Percentiles rank a stretch among this genome's conserved stretches.
Conservation (phyloP, 352 stramenopile species). For the Halophytophthora polymorphica region DNA sequence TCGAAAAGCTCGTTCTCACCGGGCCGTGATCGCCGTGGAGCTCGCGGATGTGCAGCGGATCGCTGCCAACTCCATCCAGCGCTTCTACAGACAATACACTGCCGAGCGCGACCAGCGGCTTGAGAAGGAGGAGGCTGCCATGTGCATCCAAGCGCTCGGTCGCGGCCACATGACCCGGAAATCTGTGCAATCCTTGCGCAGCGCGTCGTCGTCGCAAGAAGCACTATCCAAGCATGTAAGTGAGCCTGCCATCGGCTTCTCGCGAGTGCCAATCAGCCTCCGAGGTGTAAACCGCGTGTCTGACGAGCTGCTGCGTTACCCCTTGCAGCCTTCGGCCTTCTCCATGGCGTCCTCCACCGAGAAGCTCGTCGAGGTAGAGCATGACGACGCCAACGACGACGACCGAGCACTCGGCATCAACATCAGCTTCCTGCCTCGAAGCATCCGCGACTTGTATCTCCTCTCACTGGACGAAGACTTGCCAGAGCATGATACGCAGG, state of each 20-base stretch:
- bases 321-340: slow-evolving; percentile 29
- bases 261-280: background rate
- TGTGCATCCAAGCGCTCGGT: slow-evolving; percentile 65
- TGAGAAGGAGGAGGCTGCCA: slow-evolving; percentile 53
- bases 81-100: slow-evolving; percentile 32
- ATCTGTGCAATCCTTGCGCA: slow-evolving; percentile 40
- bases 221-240: slow-evolving; percentile 23
- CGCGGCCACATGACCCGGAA: slow-evolving; percentile 53
- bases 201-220: slow-evolving; percentile 20
- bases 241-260: background rate
- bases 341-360: slow-evolving; percentile 22
- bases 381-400: slow-evolving; percentile 6
- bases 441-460: slow-evolving; percentile 37
- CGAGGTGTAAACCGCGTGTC: slow-evolving; percentile 1
- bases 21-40: slow-evolving; percentile 32
- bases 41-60: slow-evolving; percentile 46
- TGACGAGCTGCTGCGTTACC: background rate
- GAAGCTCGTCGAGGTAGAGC: slow-evolving; percentile 15
- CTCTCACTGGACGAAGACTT: slow-evolving; percentile 2
- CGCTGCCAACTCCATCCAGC: slow-evolving; percentile 50
- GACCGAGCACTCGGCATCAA: slow-evolving; percentile 19
- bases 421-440: slow-evolving; percentile 39
- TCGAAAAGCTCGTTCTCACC: slow-evolving; percentile 18
- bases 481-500: background rate
- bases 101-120: slow-evolving; percentile 15